Evolutionary conservation across 805 yeast genomes (phyloP).

Genomic region (Sungouiozyma ichnusensis): DNA sequence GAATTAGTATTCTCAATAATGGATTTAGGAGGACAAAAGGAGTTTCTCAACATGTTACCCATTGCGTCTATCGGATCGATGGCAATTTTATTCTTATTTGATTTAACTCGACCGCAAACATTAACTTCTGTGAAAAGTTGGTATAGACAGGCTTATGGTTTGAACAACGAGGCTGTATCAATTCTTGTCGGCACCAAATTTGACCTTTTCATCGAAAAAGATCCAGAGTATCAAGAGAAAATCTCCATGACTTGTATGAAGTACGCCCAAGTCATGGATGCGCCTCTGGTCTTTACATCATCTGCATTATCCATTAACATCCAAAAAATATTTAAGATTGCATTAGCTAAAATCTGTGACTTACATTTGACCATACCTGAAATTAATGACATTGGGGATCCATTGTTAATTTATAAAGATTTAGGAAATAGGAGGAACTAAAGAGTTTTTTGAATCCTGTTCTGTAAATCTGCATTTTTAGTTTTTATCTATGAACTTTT

Average conservation of each 20-base stretch:
- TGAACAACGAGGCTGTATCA: conserved; percentile 85
- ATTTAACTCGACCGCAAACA: conserved; percentile 76
- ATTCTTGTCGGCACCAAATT: conserved; percentile 88
- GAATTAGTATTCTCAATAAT: conserved; percentile 85
- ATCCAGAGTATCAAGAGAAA: conserved; percentile 72
- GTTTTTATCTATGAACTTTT: neutral
- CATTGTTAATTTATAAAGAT: conserved; percentile 57
- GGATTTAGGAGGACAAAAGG: conserved; percentile 95
- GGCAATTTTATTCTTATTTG: conserved; percentile 83
- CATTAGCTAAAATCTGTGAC: conserved; percentile 84
- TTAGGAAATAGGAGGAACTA: conserved; percentile 12
- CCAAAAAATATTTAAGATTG: conserved; percentile 85
- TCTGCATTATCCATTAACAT: conserved; percentile 87
- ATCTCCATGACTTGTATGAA: conserved; percentile 72
- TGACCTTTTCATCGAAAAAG: conserved; percentile 72
- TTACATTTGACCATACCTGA: conserved; percentile 75
- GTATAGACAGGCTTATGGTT: conserved; percentile 86
- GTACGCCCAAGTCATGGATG: conserved; percentile 83
- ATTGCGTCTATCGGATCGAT: conserved; percentile 87
- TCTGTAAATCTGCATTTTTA: no score
- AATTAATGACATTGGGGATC: conserved; percentile 81
- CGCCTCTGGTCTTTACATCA: conserved; percentile 77
- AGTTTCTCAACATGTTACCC: conserved; percentile 91
- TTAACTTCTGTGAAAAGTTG: conserved; percentile 85
- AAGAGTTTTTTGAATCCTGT: neutral